Evolutionary conservation across 257 asterid genomes (phyloP), one percentile per base, ranked within the genome.

Genomic region (Craterostigma plantagineum): DNA sequence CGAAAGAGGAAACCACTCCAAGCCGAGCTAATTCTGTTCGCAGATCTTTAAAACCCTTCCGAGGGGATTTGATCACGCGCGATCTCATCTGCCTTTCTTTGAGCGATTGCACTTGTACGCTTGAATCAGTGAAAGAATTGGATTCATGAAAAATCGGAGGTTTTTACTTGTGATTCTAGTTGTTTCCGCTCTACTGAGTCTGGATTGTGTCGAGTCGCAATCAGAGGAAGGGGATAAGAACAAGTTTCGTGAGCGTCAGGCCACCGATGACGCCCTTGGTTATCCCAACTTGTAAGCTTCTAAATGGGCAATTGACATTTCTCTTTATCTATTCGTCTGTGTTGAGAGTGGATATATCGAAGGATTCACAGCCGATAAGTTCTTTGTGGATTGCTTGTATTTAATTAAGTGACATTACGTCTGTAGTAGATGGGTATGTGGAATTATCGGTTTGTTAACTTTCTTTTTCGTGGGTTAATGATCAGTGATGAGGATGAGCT

Each of bases 231-330:
- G 60, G 18, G 61, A 57, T 50, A 72, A 57, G 55, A 87, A 83
- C 64, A 83, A 77, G 64, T 90, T 90, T 62, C 83, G 94, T 14
- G 82, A 80, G 60, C 96, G 99, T 34, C 80, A 79, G 72, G 96
- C 96, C 40, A 64, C 76, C 44, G 99, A 90, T 64, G 99, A 90
- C 52, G 65, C 92, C 57, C 70, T 75, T 38, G 92, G 91, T 55
- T 79, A 72, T 54, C 96, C 96, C 56, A 72, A 77, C 73, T 63
- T 79, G 99, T 90, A 66, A 54, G 92, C 53, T 18, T 27, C 18
- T 41, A n/a, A 14, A 8, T 41, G 45, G 17, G 1, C 9, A 12
- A 3, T 7, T n/a, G n/a, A n/a, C n/a, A 16, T 11, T 40, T 3
- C 10, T 8, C 12, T 17, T 27, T 43, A n/a, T 10, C 34, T 16